phyloP scores from a whole-genome alignment of 805 yeast genomes.

The Wickerhamiella shivajii region DNA sequence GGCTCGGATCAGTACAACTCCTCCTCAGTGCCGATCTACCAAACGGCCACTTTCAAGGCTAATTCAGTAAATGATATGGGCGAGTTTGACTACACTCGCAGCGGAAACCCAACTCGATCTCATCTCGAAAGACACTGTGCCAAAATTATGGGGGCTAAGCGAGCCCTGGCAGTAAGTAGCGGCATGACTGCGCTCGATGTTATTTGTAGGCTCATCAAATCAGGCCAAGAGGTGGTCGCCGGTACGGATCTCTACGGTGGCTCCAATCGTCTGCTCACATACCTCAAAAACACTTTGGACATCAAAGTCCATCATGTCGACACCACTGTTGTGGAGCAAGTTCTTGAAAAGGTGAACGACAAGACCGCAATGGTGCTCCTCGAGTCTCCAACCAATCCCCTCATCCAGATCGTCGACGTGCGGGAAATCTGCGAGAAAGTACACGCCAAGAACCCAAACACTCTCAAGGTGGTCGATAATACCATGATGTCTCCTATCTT shows the following conservation, averaged over 20 bases:
- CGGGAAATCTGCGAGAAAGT: slow-evolving; percentile 50
- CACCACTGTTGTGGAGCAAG: slow-evolving; percentile 55
- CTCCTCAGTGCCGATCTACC: slow-evolving; percentile 78
- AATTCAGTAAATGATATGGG: slow-evolving; percentile 59
- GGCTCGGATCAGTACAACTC: slow-evolving; percentile 61
- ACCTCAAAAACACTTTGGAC: slow-evolving; percentile 46
- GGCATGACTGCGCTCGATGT: slow-evolving; percentile 94
- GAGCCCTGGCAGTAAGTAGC: slow-evolving; percentile 68
- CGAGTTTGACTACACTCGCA: slow-evolving; percentile 72
- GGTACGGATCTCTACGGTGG: slow-evolving; percentile 96
- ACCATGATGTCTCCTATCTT: slow-evolving; percentile 92
- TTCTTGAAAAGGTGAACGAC: slow-evolving; percentile 39
- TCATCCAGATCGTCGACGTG: slow-evolving; percentile 75
- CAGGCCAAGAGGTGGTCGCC: slow-evolving; percentile 85
- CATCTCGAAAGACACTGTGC: slow-evolving; percentile 64
- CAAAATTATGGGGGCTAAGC: slow-evolving; percentile 61
- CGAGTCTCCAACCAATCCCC: slow-evolving; percentile 89
- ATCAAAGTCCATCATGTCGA: slow-evolving; percentile 63
- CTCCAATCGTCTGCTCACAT: slow-evolving; percentile 70
- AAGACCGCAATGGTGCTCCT: slow-evolving; percentile 66
- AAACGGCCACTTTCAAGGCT: slow-evolving; percentile 90
- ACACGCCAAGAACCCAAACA: slow-evolving; percentile 50
- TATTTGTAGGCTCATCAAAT: slow-evolving; percentile 52
- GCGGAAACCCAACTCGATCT: slow-evolving; percentile 89
- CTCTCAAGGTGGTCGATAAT: slow-evolving; percentile 82